Evolutionary conservation across 805 yeast species (phyloP).

Genomic region (Groenewaldozyma salmanticensis): DNA sequence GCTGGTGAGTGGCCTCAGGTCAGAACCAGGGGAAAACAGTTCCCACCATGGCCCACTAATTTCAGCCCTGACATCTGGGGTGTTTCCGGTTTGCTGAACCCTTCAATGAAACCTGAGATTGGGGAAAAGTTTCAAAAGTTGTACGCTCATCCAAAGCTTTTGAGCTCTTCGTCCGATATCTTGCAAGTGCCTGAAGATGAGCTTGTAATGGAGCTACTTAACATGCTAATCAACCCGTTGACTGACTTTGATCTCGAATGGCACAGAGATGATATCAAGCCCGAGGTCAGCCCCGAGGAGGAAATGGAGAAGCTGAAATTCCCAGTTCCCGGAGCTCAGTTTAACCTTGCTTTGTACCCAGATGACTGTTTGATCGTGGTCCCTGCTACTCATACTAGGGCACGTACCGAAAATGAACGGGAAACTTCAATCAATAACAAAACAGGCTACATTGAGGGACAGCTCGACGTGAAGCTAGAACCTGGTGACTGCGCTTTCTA

Average conservation of each 20-base stretch:
- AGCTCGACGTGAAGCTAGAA: constrained; percentile 32
- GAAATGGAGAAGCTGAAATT: constrained; percentile 32
- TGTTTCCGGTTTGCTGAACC: constrained; percentile 38
- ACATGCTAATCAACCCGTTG: constrained; percentile 44
- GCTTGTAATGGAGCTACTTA: constrained; percentile 40
- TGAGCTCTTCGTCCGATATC: constrained; percentile 34
- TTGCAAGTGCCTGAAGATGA: constrained; percentile 30
- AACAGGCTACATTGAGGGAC: constrained; percentile 11
- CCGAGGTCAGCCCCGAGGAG: constrained; percentile 37
- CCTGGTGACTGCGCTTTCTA: constrained; percentile 46
- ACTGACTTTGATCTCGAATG: constrained; percentile 45
- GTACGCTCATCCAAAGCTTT: constrained; percentile 20
- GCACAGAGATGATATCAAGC: constrained; percentile 44
- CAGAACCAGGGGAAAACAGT: constrained; percentile 43
- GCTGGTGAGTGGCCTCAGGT: constrained; percentile 41
- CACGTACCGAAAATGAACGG: constrained; percentile 38
- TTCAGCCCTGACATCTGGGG: constrained; percentile 48
- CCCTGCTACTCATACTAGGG: constrained; percentile 38
- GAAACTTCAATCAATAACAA: constrained; percentile 29
- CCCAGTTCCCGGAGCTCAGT: constrained; percentile 41
- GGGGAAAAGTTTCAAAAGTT: constrained; percentile 8
- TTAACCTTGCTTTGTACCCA: constrained; percentile 39
- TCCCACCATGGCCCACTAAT: constrained; percentile 48
- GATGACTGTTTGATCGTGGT: constrained; percentile 40
- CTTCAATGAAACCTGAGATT: constrained; percentile 30